A percentile compares a stretch with the other conserved stretches of the same genome.
Evolutionary conservation across 495 filamentous ascomycete species (phyloP).

Genomic region (Penicillium robsamsonii): DNA sequence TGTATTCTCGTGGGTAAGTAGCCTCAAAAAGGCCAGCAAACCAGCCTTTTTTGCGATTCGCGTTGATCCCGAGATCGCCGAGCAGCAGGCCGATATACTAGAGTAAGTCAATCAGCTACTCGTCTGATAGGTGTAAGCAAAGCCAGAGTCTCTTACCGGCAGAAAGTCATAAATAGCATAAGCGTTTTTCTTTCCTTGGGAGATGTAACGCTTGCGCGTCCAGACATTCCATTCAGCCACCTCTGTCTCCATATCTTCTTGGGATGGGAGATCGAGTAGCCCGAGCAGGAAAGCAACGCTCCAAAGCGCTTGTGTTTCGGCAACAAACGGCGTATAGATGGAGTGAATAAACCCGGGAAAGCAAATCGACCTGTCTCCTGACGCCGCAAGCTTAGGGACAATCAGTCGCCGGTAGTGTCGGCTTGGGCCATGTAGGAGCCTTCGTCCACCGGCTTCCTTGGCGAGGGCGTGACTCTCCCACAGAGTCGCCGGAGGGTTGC

Average conservation of each 20-base stretch:
- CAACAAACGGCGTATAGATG: conserved; percentile 49
- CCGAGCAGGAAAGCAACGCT: conserved; percentile 50
- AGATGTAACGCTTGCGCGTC: conserved; percentile 38
- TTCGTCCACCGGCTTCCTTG: background rate
- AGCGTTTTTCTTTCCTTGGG: conserved; percentile 21
- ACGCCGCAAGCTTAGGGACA: conserved; percentile 26
- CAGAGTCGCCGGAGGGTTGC: conserved; percentile 22
- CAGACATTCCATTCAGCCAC: conserved; percentile 38
- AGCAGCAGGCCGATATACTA: background rate
- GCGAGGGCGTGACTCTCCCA: background rate
- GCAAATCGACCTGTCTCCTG: conserved; percentile 53
- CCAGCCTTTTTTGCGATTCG: background rate
- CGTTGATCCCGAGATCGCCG: background rate
- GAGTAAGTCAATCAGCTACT: background rate
- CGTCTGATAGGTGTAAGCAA: too few species aligned
- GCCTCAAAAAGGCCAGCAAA: background rate
- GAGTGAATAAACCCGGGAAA: conserved; percentile 56
- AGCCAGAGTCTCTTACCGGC: conserved; percentile 2
- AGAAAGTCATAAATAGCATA: conserved; percentile 32
- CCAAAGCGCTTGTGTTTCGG: conserved; percentile 63
- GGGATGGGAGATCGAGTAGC: conserved; percentile 22
- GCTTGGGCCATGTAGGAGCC: conserved; percentile 8
- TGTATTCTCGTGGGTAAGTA: background rate
- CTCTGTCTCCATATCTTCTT: conserved; percentile 29
- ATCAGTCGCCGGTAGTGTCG: conserved; percentile 60